phyloP scores from a whole-genome alignment of 2,329 filamentous ascomycete genomes.

The Penicillium brasilianum region DNA sequence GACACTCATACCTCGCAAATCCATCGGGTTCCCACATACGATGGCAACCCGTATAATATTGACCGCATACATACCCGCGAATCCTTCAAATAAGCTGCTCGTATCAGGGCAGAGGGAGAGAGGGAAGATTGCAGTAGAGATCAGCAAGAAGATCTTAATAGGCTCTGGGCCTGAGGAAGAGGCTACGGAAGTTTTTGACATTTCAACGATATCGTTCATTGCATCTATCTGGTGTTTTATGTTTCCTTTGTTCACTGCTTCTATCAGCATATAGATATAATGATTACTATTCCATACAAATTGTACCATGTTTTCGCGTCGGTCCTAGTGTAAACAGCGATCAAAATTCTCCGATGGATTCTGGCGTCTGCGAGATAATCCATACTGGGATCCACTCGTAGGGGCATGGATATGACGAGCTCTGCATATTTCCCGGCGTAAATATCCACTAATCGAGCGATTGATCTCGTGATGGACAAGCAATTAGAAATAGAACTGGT shows the following conservation, averaged over 20 bases:
- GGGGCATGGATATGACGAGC: not conserved
- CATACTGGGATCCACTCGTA: not conserved
- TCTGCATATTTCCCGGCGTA: not conserved
- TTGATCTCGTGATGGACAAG: not conserved
- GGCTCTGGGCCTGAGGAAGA: slow-evolving; percentile 1
- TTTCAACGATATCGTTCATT: slow-evolving; percentile 7
- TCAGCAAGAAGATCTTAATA: too few relatives aligned
- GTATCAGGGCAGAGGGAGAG: too few relatives aligned
- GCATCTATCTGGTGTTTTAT: slow-evolving; percentile 17
- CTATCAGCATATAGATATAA: slow-evolving; percentile 1
- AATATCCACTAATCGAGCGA: not conserved
- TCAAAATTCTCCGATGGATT: not conserved
- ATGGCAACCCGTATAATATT: slow-evolving; percentile 27
- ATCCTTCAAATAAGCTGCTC: slow-evolving; percentile 29
- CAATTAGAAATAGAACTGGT: not conserved
- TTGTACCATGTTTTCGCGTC: not conserved
- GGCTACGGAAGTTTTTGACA: not conserved
- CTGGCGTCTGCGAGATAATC: not conserved
- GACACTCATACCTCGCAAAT: slow-evolving; percentile 16
- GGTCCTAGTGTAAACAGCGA: not conserved
- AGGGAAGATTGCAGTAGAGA: not conserved
- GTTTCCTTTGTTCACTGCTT: not conserved
- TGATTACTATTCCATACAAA: not conserved
- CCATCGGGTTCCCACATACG: slow-evolving; percentile 27
- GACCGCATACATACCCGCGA: slow-evolving; percentile 29